Percentiles rank a stretch among this genome's conserved stretches.
phyloP scores from a whole-genome alignment of 75 land plant genomes.

The Larix kaempferi region DNA sequence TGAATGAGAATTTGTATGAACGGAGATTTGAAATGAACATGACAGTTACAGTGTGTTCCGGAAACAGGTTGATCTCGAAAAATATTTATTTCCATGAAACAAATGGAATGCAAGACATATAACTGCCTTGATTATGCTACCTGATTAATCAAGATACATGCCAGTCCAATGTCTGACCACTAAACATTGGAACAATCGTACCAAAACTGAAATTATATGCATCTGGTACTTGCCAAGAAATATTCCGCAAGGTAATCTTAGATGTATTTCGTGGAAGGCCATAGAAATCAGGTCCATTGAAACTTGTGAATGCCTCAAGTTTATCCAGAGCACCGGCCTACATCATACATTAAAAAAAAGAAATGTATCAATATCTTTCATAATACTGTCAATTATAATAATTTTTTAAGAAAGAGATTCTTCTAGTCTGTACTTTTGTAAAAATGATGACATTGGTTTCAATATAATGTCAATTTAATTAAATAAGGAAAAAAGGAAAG shows the following conservation, averaged over 20 bases:
- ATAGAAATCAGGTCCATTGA: constrained; percentile 97
- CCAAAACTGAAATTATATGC: constrained; percentile 64
- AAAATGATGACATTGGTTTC: neutral
- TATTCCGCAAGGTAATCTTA: constrained; percentile 56
- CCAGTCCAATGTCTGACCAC: constrained; percentile 85
- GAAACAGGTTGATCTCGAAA: too few species aligned
- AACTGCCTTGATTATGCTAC: too few species aligned
- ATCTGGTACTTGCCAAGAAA: constrained; percentile 73
- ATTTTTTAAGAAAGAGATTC: neutral
- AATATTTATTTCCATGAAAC: too few species aligned
- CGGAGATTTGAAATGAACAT: too few species aligned
- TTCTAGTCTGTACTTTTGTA: neutral
- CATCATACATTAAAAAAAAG: neutral
- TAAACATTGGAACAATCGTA: constrained; percentile 86
- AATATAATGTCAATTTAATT: neutral
- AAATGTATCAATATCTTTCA: neutral
- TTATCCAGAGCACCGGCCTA: constrained; percentile 89
- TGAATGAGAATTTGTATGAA: too few species aligned
- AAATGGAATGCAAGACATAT: too few species aligned
- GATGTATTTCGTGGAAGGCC: constrained; percentile 79
- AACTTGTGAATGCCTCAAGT: constrained; percentile 92
- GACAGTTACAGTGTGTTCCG: too few species aligned
- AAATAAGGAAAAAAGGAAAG: neutral
- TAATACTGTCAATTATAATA: too few species aligned
- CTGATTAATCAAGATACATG: constrained; percentile 1